phyloP scores from a whole-genome alignment of 2,329 filamentous ascomycete genomes.

The Microdochium trichocladiopsis region DNA sequence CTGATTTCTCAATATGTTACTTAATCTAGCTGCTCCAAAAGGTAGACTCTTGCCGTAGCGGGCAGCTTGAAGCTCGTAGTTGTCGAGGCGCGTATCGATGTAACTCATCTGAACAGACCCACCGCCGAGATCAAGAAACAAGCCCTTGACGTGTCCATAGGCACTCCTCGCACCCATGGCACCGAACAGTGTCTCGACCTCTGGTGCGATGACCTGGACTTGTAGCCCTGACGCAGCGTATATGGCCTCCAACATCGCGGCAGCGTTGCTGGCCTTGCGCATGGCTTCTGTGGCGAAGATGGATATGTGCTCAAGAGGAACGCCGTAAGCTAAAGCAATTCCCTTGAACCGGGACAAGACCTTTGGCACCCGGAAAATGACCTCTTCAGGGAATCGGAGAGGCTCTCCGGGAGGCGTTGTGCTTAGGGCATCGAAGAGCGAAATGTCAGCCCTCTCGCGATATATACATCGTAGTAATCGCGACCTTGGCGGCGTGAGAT shows the following conservation, averaged over 20 bases:
- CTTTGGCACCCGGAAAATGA: constrained; percentile 58
- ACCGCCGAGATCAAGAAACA: constrained; percentile 84
- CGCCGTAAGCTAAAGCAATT: constrained; percentile 63
- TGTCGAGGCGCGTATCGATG: constrained; percentile 39
- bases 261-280: constrained; percentile 69
- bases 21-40: constrained; percentile 53
- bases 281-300: constrained; percentile 88
- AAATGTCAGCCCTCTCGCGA: constrained; percentile 72
- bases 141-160: constrained; percentile 59
- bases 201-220: constrained; percentile 67
- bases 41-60: constrained; percentile 49
- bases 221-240: constrained; percentile 54
- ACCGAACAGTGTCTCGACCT: constrained; percentile 76
- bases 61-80: constrained; percentile 48
- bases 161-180: constrained; percentile 77
- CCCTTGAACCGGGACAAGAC: constrained; percentile 64
- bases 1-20: constrained; percentile 35
- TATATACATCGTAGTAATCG: constrained; percentile 73
- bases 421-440: constrained; percentile 76
- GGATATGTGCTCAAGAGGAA: constrained; percentile 57
- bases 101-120: constrained; percentile 61
- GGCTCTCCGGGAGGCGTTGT: constrained; percentile 26
- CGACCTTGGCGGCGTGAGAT: constrained; percentile 62
- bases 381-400: constrained; percentile 40
- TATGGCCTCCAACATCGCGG: constrained; percentile 61